Evolutionary conservation across 2,329 filamentous ascomycete genomes (phyloP).

Genomic region (Annulohypoxylon truncatum): DNA sequence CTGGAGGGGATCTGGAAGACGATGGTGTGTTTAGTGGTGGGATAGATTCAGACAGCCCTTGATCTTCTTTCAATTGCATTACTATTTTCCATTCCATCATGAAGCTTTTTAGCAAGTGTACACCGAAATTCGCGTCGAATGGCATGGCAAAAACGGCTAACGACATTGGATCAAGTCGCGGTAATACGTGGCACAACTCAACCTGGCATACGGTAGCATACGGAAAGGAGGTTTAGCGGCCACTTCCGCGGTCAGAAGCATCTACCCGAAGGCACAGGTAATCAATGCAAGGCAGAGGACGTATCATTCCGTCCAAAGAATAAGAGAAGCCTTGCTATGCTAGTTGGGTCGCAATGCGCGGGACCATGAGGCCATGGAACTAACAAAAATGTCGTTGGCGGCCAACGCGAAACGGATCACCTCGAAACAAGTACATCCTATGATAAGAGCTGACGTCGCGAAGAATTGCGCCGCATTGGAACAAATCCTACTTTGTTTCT

Average conservation of each 20-base stretch:
- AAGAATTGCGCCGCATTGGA: conserved; percentile 34
- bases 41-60: conserved; percentile 37
- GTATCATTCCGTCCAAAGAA: conserved; percentile 25
- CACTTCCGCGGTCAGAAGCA: conserved; percentile 44
- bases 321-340: conserved; percentile 27
- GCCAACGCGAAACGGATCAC: conserved; percentile 19
- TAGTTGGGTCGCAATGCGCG: conserved; percentile 34
- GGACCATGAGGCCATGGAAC: conserved; percentile 14
- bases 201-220: conserved; percentile 22
- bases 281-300: conserved; percentile 37
- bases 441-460: conserved; percentile 31
- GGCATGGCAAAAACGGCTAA: conserved; percentile 41
- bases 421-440: not conserved
- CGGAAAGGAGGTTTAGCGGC: conserved; percentile 44
- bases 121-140: conserved; percentile 38
- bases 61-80: conserved; percentile 37
- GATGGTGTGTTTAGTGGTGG: conserved; percentile 10
- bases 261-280: conserved; percentile 41
- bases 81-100: conserved; percentile 8
- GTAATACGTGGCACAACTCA: conserved; percentile 42
- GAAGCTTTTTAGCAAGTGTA: conserved; percentile 10
- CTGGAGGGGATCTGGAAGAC: conserved; percentile 12
- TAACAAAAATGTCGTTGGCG: conserved; percentile 28
- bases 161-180: conserved; percentile 41
- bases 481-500: conserved; percentile 32